Evolutionary conservation across 1,284 basidiomycete genomes (phyloP).

Genomic region (Thecaphora thlaspeos): DNA sequence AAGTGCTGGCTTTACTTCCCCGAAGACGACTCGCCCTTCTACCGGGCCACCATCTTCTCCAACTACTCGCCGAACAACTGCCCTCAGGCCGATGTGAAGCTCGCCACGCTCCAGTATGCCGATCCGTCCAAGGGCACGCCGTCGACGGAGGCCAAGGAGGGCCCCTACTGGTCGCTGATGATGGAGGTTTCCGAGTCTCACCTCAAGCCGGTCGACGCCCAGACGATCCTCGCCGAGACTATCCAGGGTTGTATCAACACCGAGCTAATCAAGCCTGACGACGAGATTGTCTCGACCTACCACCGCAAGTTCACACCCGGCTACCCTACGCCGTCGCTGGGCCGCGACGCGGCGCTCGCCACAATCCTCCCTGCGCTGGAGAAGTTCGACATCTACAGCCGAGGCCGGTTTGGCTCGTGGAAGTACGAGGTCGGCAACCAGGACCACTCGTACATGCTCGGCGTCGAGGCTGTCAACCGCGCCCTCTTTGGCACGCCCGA

Average conservation of each 20-base stretch:
- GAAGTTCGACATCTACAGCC: conserved; percentile 60
- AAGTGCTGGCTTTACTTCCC: conserved; percentile 63
- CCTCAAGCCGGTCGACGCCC: conserved; percentile 62
- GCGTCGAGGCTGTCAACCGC: conserved; percentile 62
- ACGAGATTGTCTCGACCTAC: conserved; percentile 63
- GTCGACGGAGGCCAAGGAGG: conserved; percentile 57
- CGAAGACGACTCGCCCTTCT: conserved; percentile 63
- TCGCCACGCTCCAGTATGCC: conserved; percentile 62
- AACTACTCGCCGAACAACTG: conserved; percentile 64
- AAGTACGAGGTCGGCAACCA: conserved; percentile 64
- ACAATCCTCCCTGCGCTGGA: conserved; percentile 61
- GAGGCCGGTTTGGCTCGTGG: conserved; percentile 64
- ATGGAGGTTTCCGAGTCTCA: conserved; percentile 63
- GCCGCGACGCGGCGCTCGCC: conserved; percentile 61
- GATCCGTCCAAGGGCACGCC: conserved; percentile 59
- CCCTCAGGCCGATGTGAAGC: conserved; percentile 58
- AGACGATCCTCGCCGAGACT: conserved; percentile 61
- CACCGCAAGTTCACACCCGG: conserved; percentile 61
- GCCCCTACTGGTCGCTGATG: conserved; percentile 62
- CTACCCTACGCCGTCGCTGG: conserved; percentile 62
- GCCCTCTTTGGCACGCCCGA: conserved; percentile 61
- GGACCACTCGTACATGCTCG: conserved; percentile 63
- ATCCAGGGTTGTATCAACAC: conserved; percentile 63
- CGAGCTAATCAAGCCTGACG: conserved; percentile 60
- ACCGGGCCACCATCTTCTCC: conserved; percentile 64